These are phyloP conservation scores for Candida namnaoensis DNA, from an alignment of 805 yeast genomes.

Conservation along the genomic window DNA sequence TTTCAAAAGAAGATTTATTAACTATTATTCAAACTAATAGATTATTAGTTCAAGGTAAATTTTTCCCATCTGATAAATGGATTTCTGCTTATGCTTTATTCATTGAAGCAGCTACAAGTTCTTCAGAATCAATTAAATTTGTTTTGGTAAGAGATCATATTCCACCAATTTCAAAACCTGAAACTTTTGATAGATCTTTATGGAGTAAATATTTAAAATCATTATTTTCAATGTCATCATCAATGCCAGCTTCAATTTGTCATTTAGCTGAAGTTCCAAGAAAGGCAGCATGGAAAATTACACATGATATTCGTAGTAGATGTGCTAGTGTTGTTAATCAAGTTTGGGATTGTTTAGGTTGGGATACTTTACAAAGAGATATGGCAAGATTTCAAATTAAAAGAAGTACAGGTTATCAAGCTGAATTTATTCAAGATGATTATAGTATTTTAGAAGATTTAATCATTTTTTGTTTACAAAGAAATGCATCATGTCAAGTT, in stretches of 20 bases:
- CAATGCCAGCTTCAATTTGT: slow-evolving; percentile 63
- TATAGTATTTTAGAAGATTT: slow-evolving; percentile 56
- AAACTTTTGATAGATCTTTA: slow-evolving; percentile 44
- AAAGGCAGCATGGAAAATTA: slow-evolving; percentile 55
- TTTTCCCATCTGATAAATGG: slow-evolving; percentile 69
- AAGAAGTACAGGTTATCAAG: slow-evolving; percentile 65
- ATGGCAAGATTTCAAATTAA: slow-evolving; percentile 47
- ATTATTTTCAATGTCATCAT: slow-evolving; percentile 47
- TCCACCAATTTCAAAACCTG: slow-evolving; percentile 41
- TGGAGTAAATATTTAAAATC: slow-evolving; percentile 65
- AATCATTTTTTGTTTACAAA: slow-evolving; percentile 60
- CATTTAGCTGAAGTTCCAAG: slow-evolving; percentile 66
- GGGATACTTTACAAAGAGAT: slow-evolving; percentile 49
- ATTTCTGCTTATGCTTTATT: slow-evolving; percentile 53
- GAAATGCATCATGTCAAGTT: slow-evolving; percentile 48
- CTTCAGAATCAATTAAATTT: slow-evolving; percentile 45
- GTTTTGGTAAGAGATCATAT: slow-evolving; percentile 39
- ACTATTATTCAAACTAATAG: slow-evolving; percentile 40
- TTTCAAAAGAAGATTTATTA: slow-evolving; percentile 31
- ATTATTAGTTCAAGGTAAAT: slow-evolving; percentile 41
- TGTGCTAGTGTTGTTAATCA: slow-evolving; percentile 45
- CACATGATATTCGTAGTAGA: slow-evolving; percentile 54
- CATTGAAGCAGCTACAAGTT: slow-evolving; percentile 44
- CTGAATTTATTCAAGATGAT: slow-evolving; percentile 48
- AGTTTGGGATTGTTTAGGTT: slow-evolving; percentile 71